Base-by-base conservation (phyloP, 306 rosid genomes). In the Clitoria ternatea region DNA sequence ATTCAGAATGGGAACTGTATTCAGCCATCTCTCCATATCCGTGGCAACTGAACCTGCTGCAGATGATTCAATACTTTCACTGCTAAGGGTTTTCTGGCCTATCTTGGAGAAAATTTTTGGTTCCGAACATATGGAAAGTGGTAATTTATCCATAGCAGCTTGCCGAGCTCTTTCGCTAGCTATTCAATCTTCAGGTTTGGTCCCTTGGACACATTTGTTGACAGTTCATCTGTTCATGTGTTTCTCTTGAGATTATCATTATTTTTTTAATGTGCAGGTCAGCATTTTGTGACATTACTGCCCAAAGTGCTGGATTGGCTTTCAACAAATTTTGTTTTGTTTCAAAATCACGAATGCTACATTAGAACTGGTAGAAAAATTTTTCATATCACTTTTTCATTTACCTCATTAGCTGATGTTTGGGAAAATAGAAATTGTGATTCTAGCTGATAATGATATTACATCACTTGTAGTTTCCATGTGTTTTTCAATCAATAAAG, bases 81-180 rank as follows among this genome's bases (percentile, higher is more conserved):
- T 93, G 62, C 79, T 93, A 66, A 77, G 85, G 60, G 84, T 85
- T 26, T 93, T 93, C 83, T 90, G 97, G 98, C 98, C 96, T 75
- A 87, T 85, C 78, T 79, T 93, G 76, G 96, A 93, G 86, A 88
- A 88, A 83, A 83, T 88, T 33, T 83, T 93, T 73, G 75, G 86
- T 66, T 90, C 97, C 53, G 89, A 87, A 68, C 94, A 93, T 79
- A 88, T 93, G 97, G 98, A 93, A 82, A 88, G 76, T 69, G 91
- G 96, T 66, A 93, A 74, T 75, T 76, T 93, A 76, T 87, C 98
- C 4, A 63, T 80, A 22, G 96, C 98, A 79, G 97, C 97, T 73
- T 93, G 98, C 81, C 96, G 96, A 40, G 90, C 97, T 36, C 98
- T 93, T 84, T 85, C 98, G 2, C 80, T 80, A 70, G 97, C 97